These are phyloP conservation scores for Boletus albobrunnescens DNA, from an alignment of 1,284 basidiomycete species.

Conservation along the genomic window DNA sequence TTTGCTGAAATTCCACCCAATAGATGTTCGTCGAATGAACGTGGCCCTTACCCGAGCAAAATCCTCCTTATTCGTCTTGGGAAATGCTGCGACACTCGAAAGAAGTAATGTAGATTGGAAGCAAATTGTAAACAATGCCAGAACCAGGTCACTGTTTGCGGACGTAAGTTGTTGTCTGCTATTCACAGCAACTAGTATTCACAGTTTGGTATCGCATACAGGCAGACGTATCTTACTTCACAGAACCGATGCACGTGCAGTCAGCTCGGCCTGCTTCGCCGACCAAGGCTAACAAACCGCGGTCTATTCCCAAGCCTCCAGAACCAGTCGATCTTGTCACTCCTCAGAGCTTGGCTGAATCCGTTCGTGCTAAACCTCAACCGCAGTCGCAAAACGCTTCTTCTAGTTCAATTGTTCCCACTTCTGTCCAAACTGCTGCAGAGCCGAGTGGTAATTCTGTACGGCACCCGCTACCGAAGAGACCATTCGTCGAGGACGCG, in stretches of 20 bases:
- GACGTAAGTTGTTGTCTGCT: constrained; percentile 45
- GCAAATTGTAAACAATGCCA: constrained; percentile 74
- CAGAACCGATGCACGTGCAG: constrained; percentile 17
- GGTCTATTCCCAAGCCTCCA: constrained; percentile 16
- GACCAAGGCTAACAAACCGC: constrained; percentile 19
- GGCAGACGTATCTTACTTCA: constrained; percentile 41
- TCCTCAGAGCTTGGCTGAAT: constrained; percentile 32
- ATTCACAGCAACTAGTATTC: constrained; percentile 8
- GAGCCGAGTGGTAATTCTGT: not conserved
- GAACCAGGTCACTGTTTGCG: constrained; percentile 47
- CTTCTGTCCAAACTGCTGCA: not conserved
- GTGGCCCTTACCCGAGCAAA: constrained; percentile 95
- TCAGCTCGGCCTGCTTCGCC: constrained; percentile 19
- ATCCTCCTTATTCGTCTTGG: constrained; percentile 91
- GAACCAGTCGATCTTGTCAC: constrained; percentile 29
- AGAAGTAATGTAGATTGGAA: constrained; percentile 81
- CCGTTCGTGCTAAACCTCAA: constrained; percentile 31
- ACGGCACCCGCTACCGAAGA: constrained; percentile 19
- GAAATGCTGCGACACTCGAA: constrained; percentile 84
- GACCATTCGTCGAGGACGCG: constrained; percentile 18
- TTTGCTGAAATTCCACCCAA: constrained; percentile 8
- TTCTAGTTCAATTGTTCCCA: not conserved
- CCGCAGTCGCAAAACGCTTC: constrained; percentile 17
- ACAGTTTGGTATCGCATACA: constrained; percentile 16
- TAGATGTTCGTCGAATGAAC: constrained; percentile 90